A percentile compares a stretch with the other conserved stretches of the same genome.
These are phyloP conservation scores for Fusarium oligoseptatum DNA, from an alignment of 2,329 filamentous ascomycete genomes.

Conservation along the genomic window DNA sequence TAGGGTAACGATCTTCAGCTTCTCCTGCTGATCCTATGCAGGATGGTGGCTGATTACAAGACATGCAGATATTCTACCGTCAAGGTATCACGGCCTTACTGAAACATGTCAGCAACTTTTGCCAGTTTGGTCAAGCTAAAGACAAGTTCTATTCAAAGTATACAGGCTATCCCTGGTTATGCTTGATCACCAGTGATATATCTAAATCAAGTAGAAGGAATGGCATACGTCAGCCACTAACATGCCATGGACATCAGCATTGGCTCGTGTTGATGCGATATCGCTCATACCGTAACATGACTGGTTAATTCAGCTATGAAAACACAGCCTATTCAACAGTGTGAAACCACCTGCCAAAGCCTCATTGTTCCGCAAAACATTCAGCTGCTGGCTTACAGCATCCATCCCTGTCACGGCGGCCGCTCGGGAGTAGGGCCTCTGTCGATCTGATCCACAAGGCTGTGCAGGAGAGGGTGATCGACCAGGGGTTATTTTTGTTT, in stretches of 20 bases:
- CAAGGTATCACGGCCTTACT: background rate
- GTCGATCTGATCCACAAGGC: slow-evolving; percentile 1
- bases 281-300: background rate
- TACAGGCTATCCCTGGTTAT: background rate
- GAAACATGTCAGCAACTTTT: background rate
- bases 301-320: background rate
- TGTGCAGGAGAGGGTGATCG: background rate
- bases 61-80: background rate
- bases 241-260: background rate
- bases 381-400: background rate
- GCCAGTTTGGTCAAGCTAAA: background rate
- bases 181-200: background rate
- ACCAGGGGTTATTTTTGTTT: background rate
- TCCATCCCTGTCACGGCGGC: background rate
- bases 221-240: background rate
- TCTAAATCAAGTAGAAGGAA: background rate
- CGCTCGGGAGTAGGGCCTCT: background rate
- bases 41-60: background rate
- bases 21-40: background rate
- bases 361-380: background rate
- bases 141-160: background rate
- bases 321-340: background rate
- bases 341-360: background rate
- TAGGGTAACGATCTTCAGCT: background rate
- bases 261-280: background rate